Percentiles rank a stretch among this genome's conserved stretches.
phyloP scores from a whole-genome alignment of 371 early-diverging fungal genomes.

The Syncephalastrum racemosum region DNA sequence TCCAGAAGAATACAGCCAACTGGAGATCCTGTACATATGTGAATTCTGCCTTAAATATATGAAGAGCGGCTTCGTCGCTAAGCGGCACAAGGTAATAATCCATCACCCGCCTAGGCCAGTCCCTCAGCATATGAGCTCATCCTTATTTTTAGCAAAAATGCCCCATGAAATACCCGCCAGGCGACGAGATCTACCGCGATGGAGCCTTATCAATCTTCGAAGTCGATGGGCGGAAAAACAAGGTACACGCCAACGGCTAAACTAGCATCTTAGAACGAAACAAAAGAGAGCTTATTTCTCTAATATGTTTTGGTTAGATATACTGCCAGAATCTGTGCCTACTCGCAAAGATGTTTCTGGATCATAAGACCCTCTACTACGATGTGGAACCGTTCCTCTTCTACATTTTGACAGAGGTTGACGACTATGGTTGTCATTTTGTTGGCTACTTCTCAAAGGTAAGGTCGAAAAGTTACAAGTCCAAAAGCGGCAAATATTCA shows the following conservation, averaged over 20 bases:
- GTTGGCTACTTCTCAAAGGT: conserved; percentile 99
- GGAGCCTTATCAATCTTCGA: conserved; percentile 88
- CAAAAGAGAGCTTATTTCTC: not conserved
- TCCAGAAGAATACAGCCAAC: conserved; percentile 91
- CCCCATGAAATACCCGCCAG: conserved; percentile 89
- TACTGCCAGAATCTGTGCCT: conserved; percentile 99
- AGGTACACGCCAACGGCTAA: conserved; percentile 29
- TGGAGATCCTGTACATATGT: conserved; percentile 83
- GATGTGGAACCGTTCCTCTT: conserved; percentile 99
- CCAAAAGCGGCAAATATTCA: not conserved
- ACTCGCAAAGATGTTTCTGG: conserved; percentile 97
- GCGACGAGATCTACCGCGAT: conserved; percentile 98
- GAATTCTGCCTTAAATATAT: conserved; percentile 98
- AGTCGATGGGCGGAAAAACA: conserved; percentile 93
- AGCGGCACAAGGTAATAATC: conserved; percentile 66
- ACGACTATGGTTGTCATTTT: conserved; percentile 85
- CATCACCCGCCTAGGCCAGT: too few relatives aligned
- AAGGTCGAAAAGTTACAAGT: conserved; percentile 4
- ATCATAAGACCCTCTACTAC: conserved; percentile 99
- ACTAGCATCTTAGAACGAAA: not conserved
- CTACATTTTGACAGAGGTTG: conserved; percentile 89
- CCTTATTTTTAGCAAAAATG: conserved; percentile 65
- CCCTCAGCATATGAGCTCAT: not conserved
- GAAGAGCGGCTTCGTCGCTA: conserved; percentile 67
- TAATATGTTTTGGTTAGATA: conserved; percentile 3